A percentile compares a stretch with the other conserved stretches of the same genome.
phyloP scores from a whole-genome alignment of 2,329 filamentous ascomycete species.

The Curvularia hawaiiensis region DNA sequence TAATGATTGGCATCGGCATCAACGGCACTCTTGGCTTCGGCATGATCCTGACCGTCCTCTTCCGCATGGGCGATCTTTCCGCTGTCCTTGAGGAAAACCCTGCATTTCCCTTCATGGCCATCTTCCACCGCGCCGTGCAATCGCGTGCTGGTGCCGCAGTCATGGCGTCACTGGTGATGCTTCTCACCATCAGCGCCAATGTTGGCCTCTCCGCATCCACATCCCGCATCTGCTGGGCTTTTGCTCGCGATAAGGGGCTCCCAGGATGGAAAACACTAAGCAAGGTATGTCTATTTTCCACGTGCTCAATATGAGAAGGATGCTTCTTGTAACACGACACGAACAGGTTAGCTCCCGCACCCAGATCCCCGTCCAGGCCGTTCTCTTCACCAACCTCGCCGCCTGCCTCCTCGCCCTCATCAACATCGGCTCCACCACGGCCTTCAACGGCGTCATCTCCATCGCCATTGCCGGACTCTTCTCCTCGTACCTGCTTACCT shows the following conservation, averaged over 20 bases:
- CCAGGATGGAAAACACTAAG: conserved; percentile 42
- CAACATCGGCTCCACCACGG: conserved; percentile 51
- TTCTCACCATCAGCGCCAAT: conserved; percentile 42
- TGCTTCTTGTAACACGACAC: background rate
- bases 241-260: conserved; percentile 48
- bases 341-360: conserved; percentile 29
- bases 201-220: conserved; percentile 46
- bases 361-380: conserved; percentile 43
- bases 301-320: no score
- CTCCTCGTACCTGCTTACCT: conserved; percentile 33
- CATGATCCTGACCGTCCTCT: conserved; percentile 35
- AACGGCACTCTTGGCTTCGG: conserved; percentile 48
- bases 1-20: conserved; percentile 45
- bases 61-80: conserved; percentile 44
- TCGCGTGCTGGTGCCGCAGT: conserved; percentile 49
- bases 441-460: conserved; percentile 38
- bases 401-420: conserved; percentile 53
- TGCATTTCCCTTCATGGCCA: conserved; percentile 54
- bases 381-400: conserved; percentile 39
- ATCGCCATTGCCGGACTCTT: conserved; percentile 36
- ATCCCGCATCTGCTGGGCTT: conserved; percentile 48
- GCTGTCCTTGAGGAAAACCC: conserved; percentile 41
- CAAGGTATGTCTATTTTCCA: conserved; percentile 14
- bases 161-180: conserved; percentile 45
- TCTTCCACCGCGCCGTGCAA: conserved; percentile 47